Conservation (phyloP, 2,329 filamentous ascomycete species). For the Cladosporium sp. region DNA sequence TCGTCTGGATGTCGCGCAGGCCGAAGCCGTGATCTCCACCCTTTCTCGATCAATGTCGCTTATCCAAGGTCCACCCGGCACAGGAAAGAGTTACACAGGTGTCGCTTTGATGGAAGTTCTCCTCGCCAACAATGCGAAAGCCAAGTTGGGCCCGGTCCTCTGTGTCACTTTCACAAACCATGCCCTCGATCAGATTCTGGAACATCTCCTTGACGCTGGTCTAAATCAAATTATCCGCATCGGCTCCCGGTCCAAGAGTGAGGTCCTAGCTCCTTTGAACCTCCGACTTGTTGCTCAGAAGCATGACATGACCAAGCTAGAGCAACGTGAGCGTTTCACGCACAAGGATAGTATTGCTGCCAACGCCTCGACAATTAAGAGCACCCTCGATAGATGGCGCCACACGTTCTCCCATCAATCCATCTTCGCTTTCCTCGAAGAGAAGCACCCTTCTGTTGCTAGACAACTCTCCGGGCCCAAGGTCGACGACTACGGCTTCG, state of each 20-base stretch:
- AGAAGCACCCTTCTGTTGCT: slow-evolving; percentile 15
- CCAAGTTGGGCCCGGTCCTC: slow-evolving; percentile 41
- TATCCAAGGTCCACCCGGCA: slow-evolving; percentile 66
- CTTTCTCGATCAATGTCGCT: slow-evolving; percentile 51
- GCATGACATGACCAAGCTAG: slow-evolving; percentile 33
- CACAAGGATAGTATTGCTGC: slow-evolving; percentile 16
- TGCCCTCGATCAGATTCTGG: slow-evolving; percentile 52
- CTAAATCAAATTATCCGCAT: slow-evolving; percentile 54
- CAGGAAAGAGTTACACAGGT: slow-evolving; percentile 60
- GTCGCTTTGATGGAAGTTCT: slow-evolving; percentile 53
- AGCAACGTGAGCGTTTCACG: slow-evolving; percentile 31
- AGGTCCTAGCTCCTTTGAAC: slow-evolving; percentile 45
- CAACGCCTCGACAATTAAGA: too few species aligned
- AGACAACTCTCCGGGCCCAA: slow-evolving; percentile 18
- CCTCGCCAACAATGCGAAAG: slow-evolving; percentile 37
- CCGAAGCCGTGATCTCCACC: slow-evolving; percentile 47
- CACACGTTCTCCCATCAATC: not conserved
- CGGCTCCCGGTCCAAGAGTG: slow-evolving; percentile 53
- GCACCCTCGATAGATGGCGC: not conserved
- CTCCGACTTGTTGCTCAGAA: slow-evolving; percentile 36
- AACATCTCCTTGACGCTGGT: slow-evolving; percentile 48
- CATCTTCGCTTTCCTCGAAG: slow-evolving; percentile 14
- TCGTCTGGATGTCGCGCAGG: slow-evolving; percentile 47
- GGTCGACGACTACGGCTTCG: slow-evolving; percentile 22
- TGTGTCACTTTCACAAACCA: slow-evolving; percentile 47